These are phyloP conservation scores for Lyophyllum decastes DNA, from an alignment of 768 basidiomycete species.

Conservation along the genomic window DNA sequence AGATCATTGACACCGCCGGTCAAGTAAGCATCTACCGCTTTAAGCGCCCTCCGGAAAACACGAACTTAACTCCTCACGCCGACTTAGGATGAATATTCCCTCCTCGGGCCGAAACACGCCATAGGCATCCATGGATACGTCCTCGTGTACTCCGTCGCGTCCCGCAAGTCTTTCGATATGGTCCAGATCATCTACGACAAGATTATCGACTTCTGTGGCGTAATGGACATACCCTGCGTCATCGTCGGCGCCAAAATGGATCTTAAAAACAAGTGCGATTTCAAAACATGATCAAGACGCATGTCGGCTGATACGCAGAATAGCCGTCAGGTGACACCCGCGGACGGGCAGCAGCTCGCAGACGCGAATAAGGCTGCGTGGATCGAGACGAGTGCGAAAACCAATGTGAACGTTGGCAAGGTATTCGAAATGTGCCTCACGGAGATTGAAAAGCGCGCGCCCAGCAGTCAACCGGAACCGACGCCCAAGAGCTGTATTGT, in stretches of 20 bases:
- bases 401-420: slow-evolving; percentile 75
- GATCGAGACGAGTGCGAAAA: slow-evolving; percentile 85
- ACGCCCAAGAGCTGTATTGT: slow-evolving; percentile 43
- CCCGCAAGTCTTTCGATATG: slow-evolving; percentile 88
- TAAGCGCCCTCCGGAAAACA: slow-evolving; percentile 2
- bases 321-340: slow-evolving; percentile 65
- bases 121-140: slow-evolving; percentile 95
- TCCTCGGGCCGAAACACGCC: slow-evolving; percentile 85
- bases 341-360: slow-evolving; percentile 74
- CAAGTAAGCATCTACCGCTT: slow-evolving; percentile 55
- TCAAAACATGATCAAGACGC: slow-evolving; percentile 7
- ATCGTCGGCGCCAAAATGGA: slow-evolving; percentile 91
- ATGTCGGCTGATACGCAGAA: slow-evolving; percentile 15
- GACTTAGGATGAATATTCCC: slow-evolving; percentile 84
- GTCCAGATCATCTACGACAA: slow-evolving; percentile 90
- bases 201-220: slow-evolving; percentile 84
- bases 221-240: slow-evolving; percentile 82
- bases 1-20: slow-evolving; percentile 94
- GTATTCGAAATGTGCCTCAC: slow-evolving; percentile 82
- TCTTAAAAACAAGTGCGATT: slow-evolving; percentile 66
- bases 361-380: slow-evolving; percentile 69
- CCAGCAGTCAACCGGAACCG: slow-evolving; percentile 44
- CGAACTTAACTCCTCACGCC: slow-evolving; percentile 2
- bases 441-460: slow-evolving; percentile 74
- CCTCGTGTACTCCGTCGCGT: slow-evolving; percentile 89